Conservation (phyloP, 495 filamentous ascomycete genomes). For the Eremomyces bilateralis region DNA sequence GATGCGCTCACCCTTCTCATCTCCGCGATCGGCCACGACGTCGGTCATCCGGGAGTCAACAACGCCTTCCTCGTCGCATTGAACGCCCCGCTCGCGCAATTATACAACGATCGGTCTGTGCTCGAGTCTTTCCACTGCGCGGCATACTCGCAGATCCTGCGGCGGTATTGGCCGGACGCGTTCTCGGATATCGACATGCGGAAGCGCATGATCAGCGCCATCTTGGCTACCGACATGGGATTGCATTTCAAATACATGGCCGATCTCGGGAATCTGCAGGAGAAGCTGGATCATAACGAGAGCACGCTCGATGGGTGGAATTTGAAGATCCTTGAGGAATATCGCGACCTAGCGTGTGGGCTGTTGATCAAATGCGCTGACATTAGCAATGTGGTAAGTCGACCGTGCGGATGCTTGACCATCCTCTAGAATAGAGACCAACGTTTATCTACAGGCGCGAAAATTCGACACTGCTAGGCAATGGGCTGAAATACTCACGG, state of each 20-base stretch:
- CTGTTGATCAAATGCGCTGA: conserved; percentile 94
- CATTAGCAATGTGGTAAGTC: conserved; percentile 81
- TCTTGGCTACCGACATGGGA: conserved; percentile 92
- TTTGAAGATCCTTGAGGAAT: conserved; percentile 42
- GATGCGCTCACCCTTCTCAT: conserved; percentile 78
- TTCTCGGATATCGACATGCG: conserved; percentile 57
- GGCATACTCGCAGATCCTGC: conserved; percentile 87
- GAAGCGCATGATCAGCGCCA: conserved; percentile 81
- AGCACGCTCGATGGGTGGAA: conserved; percentile 44
- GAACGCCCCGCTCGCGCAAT: conserved; percentile 84
- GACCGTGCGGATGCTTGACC: conserved; percentile 17
- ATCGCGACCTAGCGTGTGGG: conserved; percentile 60
- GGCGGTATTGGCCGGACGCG: conserved; percentile 72
- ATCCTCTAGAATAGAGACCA: conserved; percentile 1
- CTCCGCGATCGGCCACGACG: conserved; percentile 90
- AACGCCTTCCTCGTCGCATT: conserved; percentile 87
- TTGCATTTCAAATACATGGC: conserved; percentile 92
- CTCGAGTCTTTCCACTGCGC: conserved; percentile 96
- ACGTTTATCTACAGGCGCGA: conserved; percentile 36
- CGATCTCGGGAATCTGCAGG: conserved; percentile 52
- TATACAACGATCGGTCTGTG: conserved; percentile 95
- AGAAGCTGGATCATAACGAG: conserved; percentile 42
- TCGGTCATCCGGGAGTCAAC: conserved; percentile 94
- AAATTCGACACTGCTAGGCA: conserved; percentile 56
- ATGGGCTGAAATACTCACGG: conserved; percentile 80